These are phyloP conservation scores for Setomelanomma holmii DNA, from an alignment of 2,329 filamentous ascomycete species.

Conservation along the genomic window DNA sequence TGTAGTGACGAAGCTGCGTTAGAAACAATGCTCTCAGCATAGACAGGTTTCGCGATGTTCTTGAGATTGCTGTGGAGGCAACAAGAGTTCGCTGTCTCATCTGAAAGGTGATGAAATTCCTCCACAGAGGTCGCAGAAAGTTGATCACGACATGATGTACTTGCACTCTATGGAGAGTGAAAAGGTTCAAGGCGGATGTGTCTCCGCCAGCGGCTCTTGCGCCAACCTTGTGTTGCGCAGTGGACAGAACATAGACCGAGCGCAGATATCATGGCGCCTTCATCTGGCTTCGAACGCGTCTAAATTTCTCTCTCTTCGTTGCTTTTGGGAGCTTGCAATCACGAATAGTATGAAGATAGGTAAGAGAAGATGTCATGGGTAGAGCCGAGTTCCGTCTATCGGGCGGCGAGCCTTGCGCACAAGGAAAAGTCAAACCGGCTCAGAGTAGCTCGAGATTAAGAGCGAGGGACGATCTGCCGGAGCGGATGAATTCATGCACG, in stretches of 20 bases:
- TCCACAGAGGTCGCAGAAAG: too few relatives aligned
- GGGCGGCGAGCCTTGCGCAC: too few relatives aligned
- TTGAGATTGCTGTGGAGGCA: too few relatives aligned
- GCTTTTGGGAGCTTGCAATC: too few relatives aligned
- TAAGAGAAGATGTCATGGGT: slow-evolving; percentile 14
- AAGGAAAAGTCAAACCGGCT: slow-evolving; percentile 1
- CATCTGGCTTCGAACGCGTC: too few relatives aligned
- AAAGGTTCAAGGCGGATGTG: slow-evolving; percentile 19
- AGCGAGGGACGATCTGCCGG: slow-evolving; percentile 27
- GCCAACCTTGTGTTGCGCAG: slow-evolving; percentile 17
- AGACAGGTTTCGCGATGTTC: too few relatives aligned
- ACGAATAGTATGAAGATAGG: slow-evolving; percentile 6
- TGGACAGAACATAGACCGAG: background rate
- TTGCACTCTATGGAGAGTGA: slow-evolving; percentile 21
- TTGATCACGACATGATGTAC: slow-evolving; percentile 6
- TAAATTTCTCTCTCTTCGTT: too few relatives aligned
- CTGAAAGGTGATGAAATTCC: too few relatives aligned
- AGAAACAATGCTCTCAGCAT: too few relatives aligned
- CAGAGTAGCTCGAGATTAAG: slow-evolving; percentile 33
- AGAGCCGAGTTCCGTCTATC: background rate
- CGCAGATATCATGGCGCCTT: too few relatives aligned
- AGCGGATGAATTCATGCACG: slow-evolving; percentile 27
- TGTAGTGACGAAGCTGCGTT: too few relatives aligned
- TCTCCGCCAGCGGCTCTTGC: slow-evolving; percentile 22
- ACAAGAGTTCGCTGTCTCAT: too few relatives aligned